Evolutionary conservation across 345 rosid genomes (phyloP), one percentile per base, ranked within the genome.

Genomic region (Hibiscus tridactylites): DNA sequence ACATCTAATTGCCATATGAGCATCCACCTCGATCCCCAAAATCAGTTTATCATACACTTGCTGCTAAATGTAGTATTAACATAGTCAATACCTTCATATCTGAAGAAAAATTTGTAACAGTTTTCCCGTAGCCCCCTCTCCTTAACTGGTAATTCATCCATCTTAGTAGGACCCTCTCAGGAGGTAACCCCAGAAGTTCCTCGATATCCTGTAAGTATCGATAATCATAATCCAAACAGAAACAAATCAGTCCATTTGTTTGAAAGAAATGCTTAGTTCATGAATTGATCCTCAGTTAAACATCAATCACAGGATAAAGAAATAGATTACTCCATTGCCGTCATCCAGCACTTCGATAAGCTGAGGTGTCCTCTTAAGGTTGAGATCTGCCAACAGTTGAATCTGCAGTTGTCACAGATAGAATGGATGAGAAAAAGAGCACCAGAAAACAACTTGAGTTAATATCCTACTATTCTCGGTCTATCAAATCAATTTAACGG

Each of bases 111-210:
- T 93, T 93, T 56, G 88, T 71, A 61, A 91, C 89, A 37, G 87
- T 76, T 85, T 84, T 89, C 91, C 86, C 83, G 64, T 91, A 93
- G 72, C 98, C 97, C 10, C 85, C 97, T 83, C 86, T 91, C 75
- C 87, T 84, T 39, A 93, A 86, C 81, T 93, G 97, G 82, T 88
- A 93, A 80, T 93, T 93, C 91, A 91, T 88, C 97, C 98, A 91
- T 79, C 78, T 93, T 49, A 91, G 75, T 70, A 93, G 77, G 76
- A 93, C 75, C 83, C 89, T 93, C 88, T 93, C 97, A n/a, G 98
- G 98, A 15, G 97, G 82, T 74, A 93, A 79, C 76, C 91, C 86
- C 83, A 91, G 79, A 61, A 93, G 91, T 74, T 93, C 98, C 83
- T 93, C 96, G 60, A 89, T 79, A 78, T 93, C 98, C 96, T 91